Conservation (phyloP, 2,329 filamentous ascomycete genomes). For the Colletotrichum costaricense region DNA sequence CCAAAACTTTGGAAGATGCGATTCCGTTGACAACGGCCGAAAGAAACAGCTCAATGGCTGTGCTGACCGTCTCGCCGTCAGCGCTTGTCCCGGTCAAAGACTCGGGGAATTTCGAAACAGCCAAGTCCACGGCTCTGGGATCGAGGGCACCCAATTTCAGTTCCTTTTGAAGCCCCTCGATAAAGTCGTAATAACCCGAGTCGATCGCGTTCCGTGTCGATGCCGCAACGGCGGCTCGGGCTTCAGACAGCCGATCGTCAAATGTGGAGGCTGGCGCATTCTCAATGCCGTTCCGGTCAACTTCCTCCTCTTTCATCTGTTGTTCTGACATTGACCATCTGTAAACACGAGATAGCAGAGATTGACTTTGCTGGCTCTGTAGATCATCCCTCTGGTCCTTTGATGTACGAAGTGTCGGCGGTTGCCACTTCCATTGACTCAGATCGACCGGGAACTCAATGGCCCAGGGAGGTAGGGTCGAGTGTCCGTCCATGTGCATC, state of each 20-base stretch:
- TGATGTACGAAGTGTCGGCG: conserved; percentile 52
- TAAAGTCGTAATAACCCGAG: conserved; percentile 11
- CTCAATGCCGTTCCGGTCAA: background rate
- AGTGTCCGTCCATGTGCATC: conserved; percentile 53
- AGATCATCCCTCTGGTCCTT: conserved; percentile 40
- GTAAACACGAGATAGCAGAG: background rate
- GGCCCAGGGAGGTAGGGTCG: conserved; percentile 57
- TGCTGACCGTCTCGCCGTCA: background rate
- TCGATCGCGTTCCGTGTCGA: conserved; percentile 16
- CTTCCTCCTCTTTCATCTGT: background rate
- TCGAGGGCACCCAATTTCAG: conserved; percentile 24
- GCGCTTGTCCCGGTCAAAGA: conserved; percentile 9
- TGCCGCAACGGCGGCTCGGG: conserved; percentile 21
- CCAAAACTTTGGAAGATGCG: conserved; percentile 21
- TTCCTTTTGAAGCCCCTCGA: conserved; percentile 20
- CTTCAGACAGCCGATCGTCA: conserved; percentile 13
- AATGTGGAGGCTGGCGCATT: background rate
- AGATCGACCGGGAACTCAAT: conserved; percentile 57
- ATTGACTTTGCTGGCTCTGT: background rate
- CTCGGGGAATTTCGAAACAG: conserved; percentile 25
- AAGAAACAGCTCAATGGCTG: conserved; percentile 22
- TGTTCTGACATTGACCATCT: background rate
- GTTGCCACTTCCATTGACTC: conserved; percentile 63
- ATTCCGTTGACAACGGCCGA: conserved; percentile 35
- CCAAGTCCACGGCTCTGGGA: background rate